Percentiles rank a stretch among this genome's conserved stretches.
phyloP scores from a whole-genome alignment of 495 filamentous ascomycete species.

The Talaromyces adpressus region DNA sequence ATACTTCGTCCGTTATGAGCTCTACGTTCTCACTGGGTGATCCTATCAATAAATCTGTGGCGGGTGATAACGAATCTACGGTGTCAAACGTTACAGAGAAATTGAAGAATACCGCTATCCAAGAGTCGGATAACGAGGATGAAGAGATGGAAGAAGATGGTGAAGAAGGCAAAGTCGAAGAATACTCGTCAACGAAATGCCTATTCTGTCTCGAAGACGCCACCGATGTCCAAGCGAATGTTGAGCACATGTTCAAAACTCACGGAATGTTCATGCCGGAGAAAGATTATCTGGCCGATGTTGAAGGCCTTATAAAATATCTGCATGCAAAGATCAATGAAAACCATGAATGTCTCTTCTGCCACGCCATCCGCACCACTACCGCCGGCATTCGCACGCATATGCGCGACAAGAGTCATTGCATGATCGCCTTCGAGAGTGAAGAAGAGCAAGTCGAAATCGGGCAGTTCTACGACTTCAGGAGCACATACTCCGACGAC shows the following conservation, averaged over 20 bases:
- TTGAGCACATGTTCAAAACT: slow-evolving; percentile 80
- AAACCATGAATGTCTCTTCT: slow-evolving; percentile 76
- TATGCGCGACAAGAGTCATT: slow-evolving; percentile 95
- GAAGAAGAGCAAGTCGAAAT: slow-evolving; percentile 91
- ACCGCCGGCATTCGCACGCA: slow-evolving; percentile 77
- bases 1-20: slow-evolving; percentile 79
- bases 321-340: slow-evolving; percentile 68
- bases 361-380: slow-evolving; percentile 68
- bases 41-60: slow-evolving; percentile 45
- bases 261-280: slow-evolving; percentile 98
- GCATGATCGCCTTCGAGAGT: slow-evolving; percentile 86
- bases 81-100: slow-evolving; percentile 74
- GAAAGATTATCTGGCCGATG: slow-evolving; percentile 66
- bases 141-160: slow-evolving; percentile 24
- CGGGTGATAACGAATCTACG: slow-evolving; percentile 57
- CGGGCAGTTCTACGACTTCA: slow-evolving; percentile 98
- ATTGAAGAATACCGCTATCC: slow-evolving; percentile 65
- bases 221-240: slow-evolving; percentile 62
- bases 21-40: slow-evolving; percentile 89
- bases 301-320: slow-evolving; percentile 74
- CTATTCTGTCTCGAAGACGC: slow-evolving; percentile 86
- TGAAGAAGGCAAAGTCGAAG: slow-evolving; percentile 22
- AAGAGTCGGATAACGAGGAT: slow-evolving; percentile 41
- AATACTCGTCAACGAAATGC: slow-evolving; percentile 56
- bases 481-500: slow-evolving; percentile 85